Evolutionary conservation across 2,329 filamentous ascomycete genomes (phyloP).

Genomic region (Cladosporium velox): DNA sequence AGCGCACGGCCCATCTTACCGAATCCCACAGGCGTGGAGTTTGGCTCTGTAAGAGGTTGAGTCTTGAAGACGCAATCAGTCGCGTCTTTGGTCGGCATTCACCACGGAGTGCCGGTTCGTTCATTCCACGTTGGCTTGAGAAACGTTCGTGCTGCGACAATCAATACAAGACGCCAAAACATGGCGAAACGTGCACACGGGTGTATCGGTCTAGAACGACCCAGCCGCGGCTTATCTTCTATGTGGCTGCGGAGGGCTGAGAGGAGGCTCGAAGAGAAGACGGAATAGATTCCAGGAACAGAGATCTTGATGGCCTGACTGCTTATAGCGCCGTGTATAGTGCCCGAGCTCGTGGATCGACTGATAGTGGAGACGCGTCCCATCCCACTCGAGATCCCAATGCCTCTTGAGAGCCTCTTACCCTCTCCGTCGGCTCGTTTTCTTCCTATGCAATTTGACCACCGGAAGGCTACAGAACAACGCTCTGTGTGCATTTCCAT

Average conservation of each 20-base stretch:
- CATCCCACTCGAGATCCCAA: neutral
- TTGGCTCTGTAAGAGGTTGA: neutral
- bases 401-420: neutral
- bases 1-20: neutral
- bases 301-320: neutral
- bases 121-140: neutral
- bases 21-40: neutral
- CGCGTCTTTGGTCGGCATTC: neutral
- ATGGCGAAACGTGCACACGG: neutral
- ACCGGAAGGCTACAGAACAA: neutral
- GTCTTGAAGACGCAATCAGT: conserved; percentile 1
- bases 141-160: neutral
- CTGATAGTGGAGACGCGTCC: neutral
- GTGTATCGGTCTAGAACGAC: neutral
- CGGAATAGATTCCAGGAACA: neutral
- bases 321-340: neutral
- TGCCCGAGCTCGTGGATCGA: neutral
- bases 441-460: neutral
- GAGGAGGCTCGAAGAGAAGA: neutral
- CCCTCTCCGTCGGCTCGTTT: conserved; percentile 12
- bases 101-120: neutral
- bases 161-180: neutral
- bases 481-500: no score
- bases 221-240: neutral
- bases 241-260: neutral